These are phyloP conservation scores for Kuraishia cidri DNA, from an alignment of 805 yeast species.

Conservation along the genomic window DNA sequence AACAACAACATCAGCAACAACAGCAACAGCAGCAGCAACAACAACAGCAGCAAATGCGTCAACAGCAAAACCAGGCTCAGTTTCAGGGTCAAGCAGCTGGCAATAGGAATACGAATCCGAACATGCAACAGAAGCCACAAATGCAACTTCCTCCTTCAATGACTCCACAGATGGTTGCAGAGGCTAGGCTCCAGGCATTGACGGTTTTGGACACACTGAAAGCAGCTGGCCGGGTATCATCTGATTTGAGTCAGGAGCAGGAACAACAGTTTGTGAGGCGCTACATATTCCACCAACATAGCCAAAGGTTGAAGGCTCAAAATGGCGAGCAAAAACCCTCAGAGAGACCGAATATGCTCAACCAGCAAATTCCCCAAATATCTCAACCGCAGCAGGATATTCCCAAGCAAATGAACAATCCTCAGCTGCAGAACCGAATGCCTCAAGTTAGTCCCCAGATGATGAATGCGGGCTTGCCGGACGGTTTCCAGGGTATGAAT, in stretches of 20 bases:
- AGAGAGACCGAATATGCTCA: too few species aligned
- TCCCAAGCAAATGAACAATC: too few species aligned
- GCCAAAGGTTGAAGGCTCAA: too few species aligned
- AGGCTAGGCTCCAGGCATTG: constrained; percentile 20
- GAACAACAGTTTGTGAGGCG: constrained; percentile 22
- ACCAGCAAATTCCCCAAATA: too few species aligned
- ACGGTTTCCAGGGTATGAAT: too few species aligned
- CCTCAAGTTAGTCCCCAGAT: too few species aligned
- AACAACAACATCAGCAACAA: constrained; percentile 8
- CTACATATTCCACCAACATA: constrained; percentile 9
- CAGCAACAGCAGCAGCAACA: constrained; percentile 8
- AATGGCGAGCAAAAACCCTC: too few species aligned
- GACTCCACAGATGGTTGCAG: constrained; percentile 3
- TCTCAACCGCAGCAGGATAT: too few species aligned
- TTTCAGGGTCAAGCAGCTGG: neutral
- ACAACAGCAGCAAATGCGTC: constrained; percentile 6
- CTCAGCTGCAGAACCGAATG: too few species aligned
- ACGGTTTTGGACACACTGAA: constrained; percentile 23
- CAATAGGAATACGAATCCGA: neutral
- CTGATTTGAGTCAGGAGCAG: constrained; percentile 21
- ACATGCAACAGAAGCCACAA: neutral
- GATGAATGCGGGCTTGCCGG: too few species aligned
- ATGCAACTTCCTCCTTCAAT: constrained; percentile 1
- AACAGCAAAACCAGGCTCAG: constrained; percentile 1
- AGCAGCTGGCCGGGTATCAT: constrained; percentile 20